Conservation (phyloP, 495 filamentous ascomycete genomes). For the Podospora didyma region DNA sequence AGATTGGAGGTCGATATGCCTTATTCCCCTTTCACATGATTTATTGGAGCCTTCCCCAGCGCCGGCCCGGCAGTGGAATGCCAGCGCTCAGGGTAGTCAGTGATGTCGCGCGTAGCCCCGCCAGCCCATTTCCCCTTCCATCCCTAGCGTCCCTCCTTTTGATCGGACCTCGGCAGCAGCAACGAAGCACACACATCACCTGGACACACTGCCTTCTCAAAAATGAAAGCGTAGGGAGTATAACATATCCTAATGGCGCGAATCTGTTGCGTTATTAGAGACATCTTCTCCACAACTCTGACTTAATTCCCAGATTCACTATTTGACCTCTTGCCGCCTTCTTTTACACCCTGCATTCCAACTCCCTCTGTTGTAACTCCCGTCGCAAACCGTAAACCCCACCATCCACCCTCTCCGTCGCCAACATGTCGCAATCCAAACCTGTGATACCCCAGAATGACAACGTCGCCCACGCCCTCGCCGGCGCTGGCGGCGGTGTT, state of each 20-base stretch:
- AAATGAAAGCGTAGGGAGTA: neutral
- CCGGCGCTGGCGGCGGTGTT: slow-evolving; percentile 85
- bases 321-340: too few relatives aligned
- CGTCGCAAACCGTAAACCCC: neutral
- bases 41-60: too few relatives aligned
- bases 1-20: too few relatives aligned
- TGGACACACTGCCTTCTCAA: neutral
- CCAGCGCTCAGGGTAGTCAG: neutral
- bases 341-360: too few relatives aligned
- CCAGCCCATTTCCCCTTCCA: slow-evolving; percentile 1
- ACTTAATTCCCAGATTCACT: neutral
- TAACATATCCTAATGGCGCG: slow-evolving; percentile 10
- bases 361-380: neutral
- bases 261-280: neutral
- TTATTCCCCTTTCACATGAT: too few relatives aligned
- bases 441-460: slow-evolving; percentile 66
- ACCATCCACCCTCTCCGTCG: neutral
- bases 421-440: slow-evolving; percentile 37
- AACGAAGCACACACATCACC: neutral
- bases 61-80: too few relatives aligned
- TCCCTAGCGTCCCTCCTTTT: slow-evolving; percentile 8
- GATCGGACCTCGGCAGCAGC: slow-evolving; percentile 25
- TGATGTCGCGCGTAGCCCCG: slow-evolving; percentile 17
- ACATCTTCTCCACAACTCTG: neutral
- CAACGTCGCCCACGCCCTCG: slow-evolving; percentile 85